These are phyloP conservation scores for Zoysia japonica DNA, from an alignment of 176 grass and related monocot genomes.

Conservation along the genomic window DNA sequence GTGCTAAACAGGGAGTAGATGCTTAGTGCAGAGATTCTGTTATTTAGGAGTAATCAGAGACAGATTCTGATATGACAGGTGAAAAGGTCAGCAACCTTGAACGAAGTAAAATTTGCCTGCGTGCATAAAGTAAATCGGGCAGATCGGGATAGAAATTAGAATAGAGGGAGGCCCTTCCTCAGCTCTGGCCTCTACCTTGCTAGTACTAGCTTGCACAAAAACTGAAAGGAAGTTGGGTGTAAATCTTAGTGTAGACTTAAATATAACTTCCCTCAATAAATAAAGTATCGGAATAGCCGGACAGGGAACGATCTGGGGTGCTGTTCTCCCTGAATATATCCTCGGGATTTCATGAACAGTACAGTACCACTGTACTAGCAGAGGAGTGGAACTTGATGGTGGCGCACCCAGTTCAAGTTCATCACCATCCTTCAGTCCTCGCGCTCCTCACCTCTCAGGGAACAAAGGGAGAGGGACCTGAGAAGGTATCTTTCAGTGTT, in stretches of 20 bases:
- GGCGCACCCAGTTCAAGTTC: slow-evolving; percentile 29
- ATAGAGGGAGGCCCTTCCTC: neutral
- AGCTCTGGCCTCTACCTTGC: slow-evolving; percentile 29
- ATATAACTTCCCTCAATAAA: slow-evolving; percentile 37
- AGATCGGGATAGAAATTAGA: slow-evolving; percentile 19
- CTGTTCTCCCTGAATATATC: slow-evolving; percentile 19
- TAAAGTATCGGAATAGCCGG: slow-evolving; percentile 52
- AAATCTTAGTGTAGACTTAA: slow-evolving; percentile 37
- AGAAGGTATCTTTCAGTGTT: neutral
- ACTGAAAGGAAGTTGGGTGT: slow-evolving; percentile 36
- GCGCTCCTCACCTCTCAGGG: slow-evolving; percentile 33
- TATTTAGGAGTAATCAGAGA: neutral
- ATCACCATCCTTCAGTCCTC: slow-evolving; percentile 27
- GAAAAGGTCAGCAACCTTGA: slow-evolving; percentile 41
- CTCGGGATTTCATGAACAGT: slow-evolving; percentile 13
- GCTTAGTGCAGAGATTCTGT: slow-evolving; percentile 32
- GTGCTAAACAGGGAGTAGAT: neutral
- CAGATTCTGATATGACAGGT: slow-evolving; percentile 31
- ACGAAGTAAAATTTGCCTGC: slow-evolving; percentile 17
- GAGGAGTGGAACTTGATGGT: neutral
- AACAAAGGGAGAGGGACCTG: neutral
- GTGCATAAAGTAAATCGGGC: neutral
- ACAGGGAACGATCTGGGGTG: slow-evolving; percentile 33
- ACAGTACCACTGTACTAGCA: slow-evolving; percentile 20
- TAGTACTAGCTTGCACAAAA: slow-evolving; percentile 8